Conservation (phyloP, 139 green algal species). For the Chlorella sp. region DNA sequence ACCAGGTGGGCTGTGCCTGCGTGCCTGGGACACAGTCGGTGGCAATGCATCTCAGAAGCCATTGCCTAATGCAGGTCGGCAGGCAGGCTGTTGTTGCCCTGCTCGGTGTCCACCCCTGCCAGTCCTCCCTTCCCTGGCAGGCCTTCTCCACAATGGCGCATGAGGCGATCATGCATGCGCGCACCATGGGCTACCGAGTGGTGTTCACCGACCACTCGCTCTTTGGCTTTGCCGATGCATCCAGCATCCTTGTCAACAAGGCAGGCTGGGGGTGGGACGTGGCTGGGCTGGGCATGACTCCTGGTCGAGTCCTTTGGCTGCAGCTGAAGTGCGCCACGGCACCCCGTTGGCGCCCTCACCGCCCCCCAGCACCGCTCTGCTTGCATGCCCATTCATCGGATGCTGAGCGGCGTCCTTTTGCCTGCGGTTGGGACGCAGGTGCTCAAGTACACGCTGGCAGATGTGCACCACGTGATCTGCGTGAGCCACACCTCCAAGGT, state of each 20-base stretch:
- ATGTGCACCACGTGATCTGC: constrained; percentile 88
- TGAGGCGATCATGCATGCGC: constrained; percentile 86
- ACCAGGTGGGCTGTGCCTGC: constrained; percentile 71
- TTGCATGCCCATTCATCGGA: no score
- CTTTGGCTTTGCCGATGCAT: constrained; percentile 93
- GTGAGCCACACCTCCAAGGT: constrained; percentile 93
- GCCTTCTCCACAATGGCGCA: constrained; percentile 89
- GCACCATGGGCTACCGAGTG: constrained; percentile 82
- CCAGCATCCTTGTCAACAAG: constrained; percentile 92
- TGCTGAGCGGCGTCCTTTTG: no score
- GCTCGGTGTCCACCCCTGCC: background rate
- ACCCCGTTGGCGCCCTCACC: no score
- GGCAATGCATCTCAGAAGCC: no score
- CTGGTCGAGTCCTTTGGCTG: no score
- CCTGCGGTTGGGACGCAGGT: constrained; percentile 45
- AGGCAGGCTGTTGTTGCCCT: no score
- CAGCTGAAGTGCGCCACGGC: no score
- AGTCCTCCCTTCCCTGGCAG: constrained; percentile 37
- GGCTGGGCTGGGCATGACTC: no score
- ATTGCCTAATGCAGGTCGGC: no score
- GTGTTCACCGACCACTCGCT: constrained; percentile 99
- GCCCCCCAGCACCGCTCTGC: no score
- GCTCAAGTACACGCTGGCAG: constrained; percentile 82
- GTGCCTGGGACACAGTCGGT: no score
- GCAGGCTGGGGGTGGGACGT: constrained; percentile 23